phyloP scores from a whole-genome alignment of 306 rosid genomes.

The Carpinus fangiana region DNA sequence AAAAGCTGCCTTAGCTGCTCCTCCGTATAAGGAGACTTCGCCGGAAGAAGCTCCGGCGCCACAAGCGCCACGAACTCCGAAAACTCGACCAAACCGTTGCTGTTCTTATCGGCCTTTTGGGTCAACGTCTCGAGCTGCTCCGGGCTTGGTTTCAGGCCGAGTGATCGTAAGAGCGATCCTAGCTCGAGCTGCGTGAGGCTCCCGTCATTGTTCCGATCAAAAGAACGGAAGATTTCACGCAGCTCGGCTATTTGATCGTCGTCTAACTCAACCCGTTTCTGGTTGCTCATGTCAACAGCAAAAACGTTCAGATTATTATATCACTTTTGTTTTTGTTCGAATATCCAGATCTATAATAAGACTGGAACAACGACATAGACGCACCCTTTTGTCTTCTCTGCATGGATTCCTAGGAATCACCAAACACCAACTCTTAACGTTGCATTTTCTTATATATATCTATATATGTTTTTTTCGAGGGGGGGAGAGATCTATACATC shows the following conservation, averaged over 20 bases:
- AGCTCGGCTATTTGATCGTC: constrained; percentile 80
- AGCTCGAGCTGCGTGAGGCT: constrained; percentile 84
- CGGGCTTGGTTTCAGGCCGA: constrained; percentile 78
- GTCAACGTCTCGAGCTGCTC: constrained; percentile 76
- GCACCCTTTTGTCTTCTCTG: not conserved
- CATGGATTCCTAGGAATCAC: not conserved
- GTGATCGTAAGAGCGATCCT: constrained; percentile 74
- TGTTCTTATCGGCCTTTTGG: constrained; percentile 74
- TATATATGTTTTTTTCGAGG: too few species aligned
- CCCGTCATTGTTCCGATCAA: constrained; percentile 90
- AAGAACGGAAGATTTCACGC: constrained; percentile 77
- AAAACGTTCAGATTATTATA: too few species aligned
- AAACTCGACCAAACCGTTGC: constrained; percentile 77
- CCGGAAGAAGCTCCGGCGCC: constrained; percentile 74
- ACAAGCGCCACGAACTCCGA: constrained; percentile 76
- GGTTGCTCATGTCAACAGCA: constrained; percentile 51
- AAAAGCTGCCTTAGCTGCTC: constrained; percentile 68
- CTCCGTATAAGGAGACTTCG: constrained; percentile 81
- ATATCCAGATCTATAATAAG: not conserved
- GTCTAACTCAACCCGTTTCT: constrained; percentile 62
- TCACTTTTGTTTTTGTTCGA: not conserved
- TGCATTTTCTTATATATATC: not conserved
- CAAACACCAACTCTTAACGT: not conserved
- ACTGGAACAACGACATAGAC: not conserved
- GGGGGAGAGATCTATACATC: not conserved